Evolutionary conservation across 163 green algal genomes (phyloP), one percentile per base, ranked within the genome.

Genomic region (Chlorella variabilis): DNA sequence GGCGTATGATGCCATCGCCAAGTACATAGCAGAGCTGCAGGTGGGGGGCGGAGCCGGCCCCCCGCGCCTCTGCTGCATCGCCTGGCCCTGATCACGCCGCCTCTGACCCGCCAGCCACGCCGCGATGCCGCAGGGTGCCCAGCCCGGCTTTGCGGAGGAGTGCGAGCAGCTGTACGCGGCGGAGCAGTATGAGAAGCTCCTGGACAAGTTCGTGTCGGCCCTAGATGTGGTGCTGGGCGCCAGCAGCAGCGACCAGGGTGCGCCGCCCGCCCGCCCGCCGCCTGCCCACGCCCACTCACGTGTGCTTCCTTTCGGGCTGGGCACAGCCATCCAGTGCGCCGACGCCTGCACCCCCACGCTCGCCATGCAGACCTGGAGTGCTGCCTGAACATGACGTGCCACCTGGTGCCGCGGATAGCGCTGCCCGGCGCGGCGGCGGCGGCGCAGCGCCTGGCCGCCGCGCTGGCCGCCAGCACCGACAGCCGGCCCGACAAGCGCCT

Each of bases 351-450:
- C 49, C 9, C 23, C 21, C 51, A 62, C 21, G 20, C 20, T 9
- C 25, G 51, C 23, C 20, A 18, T 76, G 86, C 80, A 86, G 88
- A 91, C 49, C 38, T 90, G 42, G 88, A 92, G 71, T 86, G 87
- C 69, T 88, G 79, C 61, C 54, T 91, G 23, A 90, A 91, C 77
- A 85, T 92, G 59, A 84, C 86, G 4, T 88, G 81, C 71, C 88
- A 92, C 66, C 41, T 91, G 58, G 80, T 89, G 51, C 58, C 87
- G 29, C 80, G 86, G 31, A 76, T 91, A 51, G 25, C 77, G 59
- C 74, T 38, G 23, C 70, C 33, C 23, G 62, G 41, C n/a, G 51
- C 41, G 34, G 42, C 27, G 20, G 82, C 71, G 11, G 86, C 85
- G 31, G 84, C 82, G 9, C 63, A 82, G 42, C 71, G 80, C 29